Percentiles rank a stretch among this genome's conserved stretches.
Evolutionary conservation across 2,329 filamentous ascomycete species (phyloP).

Genomic region (Endoconidiophora laricicola): DNA sequence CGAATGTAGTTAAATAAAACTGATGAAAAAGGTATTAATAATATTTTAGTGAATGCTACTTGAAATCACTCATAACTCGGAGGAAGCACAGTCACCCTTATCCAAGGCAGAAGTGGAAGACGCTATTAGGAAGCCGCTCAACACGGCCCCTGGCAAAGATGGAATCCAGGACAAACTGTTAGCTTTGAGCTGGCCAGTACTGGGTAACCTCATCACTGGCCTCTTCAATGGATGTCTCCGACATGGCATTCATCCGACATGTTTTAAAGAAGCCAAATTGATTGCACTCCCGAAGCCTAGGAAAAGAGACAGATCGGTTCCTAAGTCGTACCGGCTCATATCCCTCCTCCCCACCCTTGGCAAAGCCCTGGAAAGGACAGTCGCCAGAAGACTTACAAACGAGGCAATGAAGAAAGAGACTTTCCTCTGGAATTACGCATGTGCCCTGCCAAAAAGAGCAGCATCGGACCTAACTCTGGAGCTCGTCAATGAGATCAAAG

Average conservation of each 20-base stretch:
- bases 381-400: no score
- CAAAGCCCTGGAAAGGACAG: slow-evolving; percentile 13
- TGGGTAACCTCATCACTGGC: slow-evolving; percentile 15
- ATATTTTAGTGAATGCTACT: no score
- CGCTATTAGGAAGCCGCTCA: not conserved
- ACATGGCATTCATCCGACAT: not conserved
- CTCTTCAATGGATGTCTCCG: not conserved
- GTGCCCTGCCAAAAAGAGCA: not conserved
- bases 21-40: no score
- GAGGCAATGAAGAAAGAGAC: no score
- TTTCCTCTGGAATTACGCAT: not conserved
- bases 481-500: not conserved
- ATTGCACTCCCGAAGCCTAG: not conserved
- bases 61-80: not conserved
- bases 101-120: no score
- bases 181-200: not conserved
- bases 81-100: not conserved
- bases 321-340: slow-evolving; percentile 16
- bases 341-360: slow-evolving; percentile 17
- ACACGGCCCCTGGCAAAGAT: no score
- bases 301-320: slow-evolving; percentile 14
- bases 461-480: not conserved
- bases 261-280: not conserved
- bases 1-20: no score
- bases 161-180: not conserved